Conservation (phyloP, 768 basidiomycete species). For the Cubamyces sp. region DNA sequence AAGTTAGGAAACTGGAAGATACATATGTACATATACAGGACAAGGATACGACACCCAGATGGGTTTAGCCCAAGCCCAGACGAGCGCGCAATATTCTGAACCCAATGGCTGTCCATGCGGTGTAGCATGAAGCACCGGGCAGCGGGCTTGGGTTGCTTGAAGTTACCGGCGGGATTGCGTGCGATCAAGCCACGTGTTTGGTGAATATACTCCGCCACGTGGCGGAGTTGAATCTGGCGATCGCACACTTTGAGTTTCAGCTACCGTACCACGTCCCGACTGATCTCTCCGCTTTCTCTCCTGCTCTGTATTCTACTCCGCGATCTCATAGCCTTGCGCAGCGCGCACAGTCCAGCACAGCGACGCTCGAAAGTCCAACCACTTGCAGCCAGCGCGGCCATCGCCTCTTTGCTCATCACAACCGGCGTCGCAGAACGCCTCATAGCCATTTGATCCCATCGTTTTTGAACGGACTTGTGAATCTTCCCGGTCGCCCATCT, state of each 20-base stretch:
- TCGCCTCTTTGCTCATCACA: conserved; percentile 15
- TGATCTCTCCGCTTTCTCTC: background rate
- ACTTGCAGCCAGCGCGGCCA: background rate
- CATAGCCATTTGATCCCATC: conserved; percentile 29
- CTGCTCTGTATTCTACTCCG: conserved; percentile 22
- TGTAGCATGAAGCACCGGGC: no score
- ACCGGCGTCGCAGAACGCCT: conserved; percentile 11
- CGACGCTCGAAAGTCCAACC: conserved; percentile 4
- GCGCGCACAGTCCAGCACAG: conserved; percentile 25
- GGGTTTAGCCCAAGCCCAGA: no score
- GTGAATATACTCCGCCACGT: conserved; percentile 21
- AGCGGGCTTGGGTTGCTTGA: no score
- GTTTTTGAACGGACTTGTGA: conserved; percentile 16
- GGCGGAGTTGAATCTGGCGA: conserved; percentile 19
- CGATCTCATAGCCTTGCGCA: conserved; percentile 28
- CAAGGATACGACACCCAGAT: background rate
- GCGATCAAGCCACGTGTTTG: conserved; percentile 7
- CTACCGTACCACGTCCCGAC: background rate
- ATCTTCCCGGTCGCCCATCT: conserved; percentile 16
- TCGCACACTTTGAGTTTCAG: conserved; percentile 4
- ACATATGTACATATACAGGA: background rate
- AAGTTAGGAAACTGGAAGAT: background rate
- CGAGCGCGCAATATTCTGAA: background rate
- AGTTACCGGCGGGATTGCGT: conserved; percentile 4
- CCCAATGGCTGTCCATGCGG: background rate